Evolutionary conservation across 2,329 filamentous ascomycete species (phyloP).

Genomic region (Aspergillus quadrilineatus): DNA sequence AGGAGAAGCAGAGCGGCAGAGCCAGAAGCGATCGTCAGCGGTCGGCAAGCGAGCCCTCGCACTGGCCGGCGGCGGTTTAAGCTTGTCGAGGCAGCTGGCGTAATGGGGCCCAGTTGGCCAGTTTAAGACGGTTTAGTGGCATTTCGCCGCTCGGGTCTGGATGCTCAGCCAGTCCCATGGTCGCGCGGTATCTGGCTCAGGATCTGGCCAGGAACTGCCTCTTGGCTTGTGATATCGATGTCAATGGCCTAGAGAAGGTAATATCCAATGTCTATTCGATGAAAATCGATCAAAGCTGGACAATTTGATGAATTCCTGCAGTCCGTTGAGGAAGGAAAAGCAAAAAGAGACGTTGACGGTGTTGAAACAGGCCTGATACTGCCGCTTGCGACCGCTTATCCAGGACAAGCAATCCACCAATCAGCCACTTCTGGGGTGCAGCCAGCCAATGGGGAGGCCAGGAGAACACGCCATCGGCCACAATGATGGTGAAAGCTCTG

Average conservation of each 20-base stretch:
- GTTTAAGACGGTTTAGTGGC: conserved; percentile 16
- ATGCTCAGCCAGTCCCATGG: conserved; percentile 16
- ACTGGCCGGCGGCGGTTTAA: conserved; percentile 14
- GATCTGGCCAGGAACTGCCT: conserved; percentile 1
- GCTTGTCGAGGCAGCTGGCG: conserved; percentile 19
- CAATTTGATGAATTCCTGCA: background rate
- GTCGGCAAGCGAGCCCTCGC: background rate
- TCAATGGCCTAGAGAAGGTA: background rate
- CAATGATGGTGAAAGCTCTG: conserved; percentile 32
- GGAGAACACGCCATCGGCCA: conserved; percentile 35
- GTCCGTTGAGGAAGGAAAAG: background rate
- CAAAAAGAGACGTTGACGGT: background rate
- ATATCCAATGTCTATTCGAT: background rate
- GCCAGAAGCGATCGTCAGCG: conserved; percentile 4
- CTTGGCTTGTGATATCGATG: background rate
- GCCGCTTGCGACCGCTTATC: conserved; percentile 13
- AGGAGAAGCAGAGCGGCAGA: background rate
- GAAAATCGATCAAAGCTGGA: background rate
- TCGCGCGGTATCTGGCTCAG: background rate
- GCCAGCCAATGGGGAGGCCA: conserved; percentile 24
- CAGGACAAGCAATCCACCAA: conserved; percentile 7
- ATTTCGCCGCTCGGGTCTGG: conserved; percentile 25
- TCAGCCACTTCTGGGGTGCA: background rate
- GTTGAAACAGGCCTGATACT: conserved; percentile 5
- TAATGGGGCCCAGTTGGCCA: conserved; percentile 12